Evolutionary conservation across 176 grass and related monocot species (phyloP).

Genomic region (Pharus latifolius): DNA sequence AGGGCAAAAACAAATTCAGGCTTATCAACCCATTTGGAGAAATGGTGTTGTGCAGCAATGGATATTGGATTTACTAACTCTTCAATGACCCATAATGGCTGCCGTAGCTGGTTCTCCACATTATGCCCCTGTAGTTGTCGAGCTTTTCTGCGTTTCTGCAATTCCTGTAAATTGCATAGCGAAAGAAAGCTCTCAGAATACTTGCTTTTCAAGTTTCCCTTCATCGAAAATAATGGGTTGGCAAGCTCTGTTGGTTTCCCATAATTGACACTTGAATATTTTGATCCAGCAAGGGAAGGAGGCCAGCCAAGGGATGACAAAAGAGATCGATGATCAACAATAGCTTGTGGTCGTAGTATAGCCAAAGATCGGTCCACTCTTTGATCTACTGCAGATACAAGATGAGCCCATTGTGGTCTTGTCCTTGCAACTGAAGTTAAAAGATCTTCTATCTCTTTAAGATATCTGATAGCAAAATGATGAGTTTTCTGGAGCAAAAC

Average conservation of each 20-base stretch:
- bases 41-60: constrained; percentile 43
- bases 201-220: constrained; percentile 59
- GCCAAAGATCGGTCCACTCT: constrained; percentile 88
- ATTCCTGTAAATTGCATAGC: constrained; percentile 72
- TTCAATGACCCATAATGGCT: constrained; percentile 92
- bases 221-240: constrained; percentile 80
- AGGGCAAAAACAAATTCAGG: constrained; percentile 92
- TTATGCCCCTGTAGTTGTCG: constrained; percentile 62
- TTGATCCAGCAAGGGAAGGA: constrained; percentile 53
- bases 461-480: constrained; percentile 39
- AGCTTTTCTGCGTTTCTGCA: constrained; percentile 74
- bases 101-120: constrained; percentile 43
- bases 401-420: constrained; percentile 62
- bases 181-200: constrained; percentile 89
- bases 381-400: constrained; percentile 79
- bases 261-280: constrained; percentile 36
- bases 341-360: constrained; percentile 76
- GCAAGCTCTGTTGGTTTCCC: constrained; percentile 36
- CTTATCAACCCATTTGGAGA: constrained; percentile 87
- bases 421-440: constrained; percentile 43
- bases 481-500: constrained; percentile 39
- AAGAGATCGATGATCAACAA: constrained; percentile 81
- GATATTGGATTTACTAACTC: constrained; percentile 86
- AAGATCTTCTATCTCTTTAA: constrained; percentile 74
- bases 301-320: constrained; percentile 80